phyloP scores from a whole-genome alignment of 768 basidiomycete genomes.

The Tephrocybe sp. region DNA sequence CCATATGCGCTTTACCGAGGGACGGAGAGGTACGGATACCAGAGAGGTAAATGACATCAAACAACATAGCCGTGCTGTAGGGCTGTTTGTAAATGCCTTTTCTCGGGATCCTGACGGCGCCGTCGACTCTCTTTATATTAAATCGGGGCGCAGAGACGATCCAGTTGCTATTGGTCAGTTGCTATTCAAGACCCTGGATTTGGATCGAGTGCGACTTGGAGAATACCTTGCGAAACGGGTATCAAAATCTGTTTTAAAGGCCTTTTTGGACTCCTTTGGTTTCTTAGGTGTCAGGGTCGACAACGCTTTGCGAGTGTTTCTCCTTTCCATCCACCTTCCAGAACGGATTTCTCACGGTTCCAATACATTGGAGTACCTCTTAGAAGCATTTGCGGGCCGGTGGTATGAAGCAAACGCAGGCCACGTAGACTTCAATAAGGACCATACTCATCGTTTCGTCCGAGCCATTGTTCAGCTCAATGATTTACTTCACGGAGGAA shows the following conservation, averaged over 20 bases:
- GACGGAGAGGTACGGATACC: slow-evolving; percentile 58
- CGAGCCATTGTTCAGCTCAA: slow-evolving; percentile 86
- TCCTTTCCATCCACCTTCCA: slow-evolving; percentile 72
- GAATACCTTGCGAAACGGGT: slow-evolving; percentile 76
- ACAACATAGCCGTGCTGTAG: slow-evolving; percentile 58
- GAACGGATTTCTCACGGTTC: slow-evolving; percentile 33
- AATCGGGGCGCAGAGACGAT: slow-evolving; percentile 60
- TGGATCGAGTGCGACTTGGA: slow-evolving; percentile 81
- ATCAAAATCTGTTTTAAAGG: slow-evolving; percentile 72
- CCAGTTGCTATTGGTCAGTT: slow-evolving; percentile 71
- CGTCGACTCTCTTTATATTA: slow-evolving; percentile 64
- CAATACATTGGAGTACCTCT: slow-evolving; percentile 60
- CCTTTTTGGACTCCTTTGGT: slow-evolving; percentile 86
- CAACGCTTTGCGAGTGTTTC: slow-evolving; percentile 84
- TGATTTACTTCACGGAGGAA: slow-evolving; percentile 77
- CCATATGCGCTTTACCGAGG: slow-evolving; percentile 65
- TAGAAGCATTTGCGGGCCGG: slow-evolving; percentile 80
- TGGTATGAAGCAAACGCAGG: slow-evolving; percentile 90
- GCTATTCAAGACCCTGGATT: slow-evolving; percentile 77
- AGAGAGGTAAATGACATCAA: slow-evolving; percentile 32
- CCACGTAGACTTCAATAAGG: slow-evolving; percentile 77
- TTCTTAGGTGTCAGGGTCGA: slow-evolving; percentile 83
- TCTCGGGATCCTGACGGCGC: slow-evolving; percentile 77
- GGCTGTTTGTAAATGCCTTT: slow-evolving; percentile 78
- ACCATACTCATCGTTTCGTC: slow-evolving; percentile 73